Percentiles rank a stretch among this genome's conserved stretches.
phyloP scores from a whole-genome alignment of 176 grass and related monocot species.

The Carex scoparia region DNA sequence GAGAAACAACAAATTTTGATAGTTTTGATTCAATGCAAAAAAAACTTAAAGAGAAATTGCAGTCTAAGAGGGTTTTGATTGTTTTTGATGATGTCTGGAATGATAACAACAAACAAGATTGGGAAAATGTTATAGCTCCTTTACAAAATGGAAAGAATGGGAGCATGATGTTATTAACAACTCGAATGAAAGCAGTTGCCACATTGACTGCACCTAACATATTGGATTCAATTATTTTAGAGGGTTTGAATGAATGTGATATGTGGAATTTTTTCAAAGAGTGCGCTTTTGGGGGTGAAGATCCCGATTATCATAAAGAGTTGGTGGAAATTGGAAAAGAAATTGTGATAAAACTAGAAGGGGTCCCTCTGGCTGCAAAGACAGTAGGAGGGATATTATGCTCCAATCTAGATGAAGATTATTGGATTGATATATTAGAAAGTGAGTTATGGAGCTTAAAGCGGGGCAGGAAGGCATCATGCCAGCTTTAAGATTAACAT shows the following conservation, averaged over 20 bases:
- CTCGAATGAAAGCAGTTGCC: conserved; percentile 18
- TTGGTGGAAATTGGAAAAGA: conserved; percentile 12
- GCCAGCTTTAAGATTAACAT: conserved; percentile 22
- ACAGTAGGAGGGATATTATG: conserved; percentile 23
- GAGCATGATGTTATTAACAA: conserved; percentile 42
- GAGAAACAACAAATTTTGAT: not conserved
- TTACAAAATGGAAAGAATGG: conserved; percentile 10
- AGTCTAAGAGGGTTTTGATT: conserved; percentile 16
- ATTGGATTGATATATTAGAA: conserved; percentile 23
- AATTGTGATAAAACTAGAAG: conserved; percentile 20
- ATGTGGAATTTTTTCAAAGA: conserved; percentile 13
- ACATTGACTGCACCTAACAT: not conserved
- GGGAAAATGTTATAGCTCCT: conserved; percentile 27
- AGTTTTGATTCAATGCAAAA: conserved; percentile 2
- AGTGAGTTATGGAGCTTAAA: conserved; percentile 5
- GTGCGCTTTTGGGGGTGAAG: not conserved
- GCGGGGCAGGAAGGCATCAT: conserved; percentile 6
- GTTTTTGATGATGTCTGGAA: conserved; percentile 46
- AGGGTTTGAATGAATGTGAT: not conserved
- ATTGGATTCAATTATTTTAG: not conserved
- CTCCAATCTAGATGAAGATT: not conserved
- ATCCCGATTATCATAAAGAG: not conserved
- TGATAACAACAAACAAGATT: not conserved
- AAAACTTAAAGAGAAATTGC: not conserved
- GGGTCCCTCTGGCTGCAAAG: conserved; percentile 28